Evolutionary conservation across 2,329 filamentous ascomycete genomes (phyloP).

Genomic region (Aspergillus versicolor): DNA sequence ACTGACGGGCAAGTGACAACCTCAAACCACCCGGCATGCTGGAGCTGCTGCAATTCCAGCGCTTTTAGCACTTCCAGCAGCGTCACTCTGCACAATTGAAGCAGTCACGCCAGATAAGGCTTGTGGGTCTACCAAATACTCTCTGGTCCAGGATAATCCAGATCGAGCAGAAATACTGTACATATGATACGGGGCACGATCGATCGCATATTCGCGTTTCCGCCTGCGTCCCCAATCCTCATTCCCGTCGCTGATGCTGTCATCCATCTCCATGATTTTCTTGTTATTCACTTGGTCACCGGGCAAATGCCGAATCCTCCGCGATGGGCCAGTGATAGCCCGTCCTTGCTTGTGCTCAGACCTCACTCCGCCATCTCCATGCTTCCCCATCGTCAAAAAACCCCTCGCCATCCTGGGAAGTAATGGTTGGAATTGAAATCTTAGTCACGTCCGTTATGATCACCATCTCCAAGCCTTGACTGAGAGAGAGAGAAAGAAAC

Average conservation of each 20-base stretch:
- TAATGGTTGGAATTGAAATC: slow-evolving; percentile 4
- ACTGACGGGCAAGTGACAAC: background rate
- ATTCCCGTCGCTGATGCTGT: background rate
- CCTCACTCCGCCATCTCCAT: slow-evolving; percentile 1
- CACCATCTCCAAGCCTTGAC: background rate
- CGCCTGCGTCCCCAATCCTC: background rate
- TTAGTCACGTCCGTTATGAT: background rate
- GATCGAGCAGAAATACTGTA: background rate
- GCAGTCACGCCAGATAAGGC: background rate
- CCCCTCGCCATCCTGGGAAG: background rate
- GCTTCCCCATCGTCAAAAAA: background rate
- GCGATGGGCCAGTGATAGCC: background rate
- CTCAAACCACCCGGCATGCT: too few relatives aligned
- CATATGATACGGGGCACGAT: background rate
- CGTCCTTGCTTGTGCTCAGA: slow-evolving; percentile 2
- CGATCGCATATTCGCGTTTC: background rate
- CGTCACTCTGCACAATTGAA: too few relatives aligned
- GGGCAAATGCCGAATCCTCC: slow-evolving; percentile 8
- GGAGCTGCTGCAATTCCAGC: too few relatives aligned
- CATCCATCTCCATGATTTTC: background rate
- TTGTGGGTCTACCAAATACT: background rate
- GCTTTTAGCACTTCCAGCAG: too few relatives aligned
- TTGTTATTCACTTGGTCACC: background rate
- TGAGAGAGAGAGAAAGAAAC: background rate
- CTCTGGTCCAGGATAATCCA: too few relatives aligned